Base-by-base conservation (phyloP, 257 asterid genomes). In the Eustoma russellianum region DNA sequence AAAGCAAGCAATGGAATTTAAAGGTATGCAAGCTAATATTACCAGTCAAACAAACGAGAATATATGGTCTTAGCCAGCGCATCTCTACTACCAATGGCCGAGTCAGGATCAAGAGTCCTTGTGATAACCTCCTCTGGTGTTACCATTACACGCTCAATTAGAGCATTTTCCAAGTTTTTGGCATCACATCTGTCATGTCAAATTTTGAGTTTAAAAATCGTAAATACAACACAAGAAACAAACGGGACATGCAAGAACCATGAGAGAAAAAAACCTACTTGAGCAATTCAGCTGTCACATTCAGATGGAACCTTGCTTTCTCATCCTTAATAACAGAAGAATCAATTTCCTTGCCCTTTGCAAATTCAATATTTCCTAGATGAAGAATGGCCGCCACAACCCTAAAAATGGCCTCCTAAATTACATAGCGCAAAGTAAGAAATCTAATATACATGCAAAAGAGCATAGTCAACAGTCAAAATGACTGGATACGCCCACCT, bases 351-450 rank as follows among this genome's bases (percentile, higher is more conserved):
- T 80, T 57, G 48, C 98, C 98, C 74, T 92, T 92, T 28, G 94
- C 74, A 75, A 92, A 92, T 63, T 92, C 97, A 46, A 92, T 65
- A 74, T 92, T 92, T 66, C 98, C 98, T 56, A 92, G 86, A 74
- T 92, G 98, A 62, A 92, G 95, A 74, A 92, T 53, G 62, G 98
- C 88, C 41, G 98, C 98, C 61, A 92, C 94, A 68, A 92, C 92
- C 75, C 86, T 83, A 63, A 92, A 92, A 64, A 92, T 92, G 45
- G 94, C 86, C 43, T 87, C 98, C 98, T 92, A 46, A 70, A 68
- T 66, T 7, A 24, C 18, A 53, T 41, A 51, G 33, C 41, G 41
- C 47, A 65, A 56, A 46, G 52, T 72, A 55, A 75, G 60, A 53
- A 46, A 61, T 10, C 1, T 17, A 62, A 53, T 53, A 51, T 33